phyloP scores from a whole-genome alignment of 768 basidiomycete genomes.

The Lactarius hengduanensis region DNA sequence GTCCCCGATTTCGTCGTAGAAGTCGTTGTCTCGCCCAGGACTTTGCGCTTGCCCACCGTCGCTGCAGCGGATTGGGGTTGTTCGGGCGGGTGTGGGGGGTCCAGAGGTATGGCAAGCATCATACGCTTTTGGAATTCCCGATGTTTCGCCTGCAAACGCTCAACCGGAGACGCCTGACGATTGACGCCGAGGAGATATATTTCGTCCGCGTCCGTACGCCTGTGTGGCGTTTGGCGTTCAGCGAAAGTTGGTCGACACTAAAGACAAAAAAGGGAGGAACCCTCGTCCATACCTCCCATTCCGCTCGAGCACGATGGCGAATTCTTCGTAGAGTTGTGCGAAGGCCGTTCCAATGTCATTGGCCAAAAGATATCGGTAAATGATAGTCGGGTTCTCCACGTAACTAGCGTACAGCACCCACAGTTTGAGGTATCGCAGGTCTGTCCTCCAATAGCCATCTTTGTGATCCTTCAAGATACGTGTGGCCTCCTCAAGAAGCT shows the following conservation, averaged over 20 bases:
- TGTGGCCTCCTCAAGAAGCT: conserved; percentile 90
- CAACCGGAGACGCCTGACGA: conserved; percentile 75
- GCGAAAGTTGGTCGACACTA: neutral
- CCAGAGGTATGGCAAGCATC: conserved; percentile 51
- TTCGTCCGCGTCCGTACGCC: conserved; percentile 86
- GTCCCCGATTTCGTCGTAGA: conserved; percentile 31
- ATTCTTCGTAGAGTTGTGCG: conserved; percentile 89
- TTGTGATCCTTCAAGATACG: conserved; percentile 76
- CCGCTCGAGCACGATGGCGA: conserved; percentile 79
- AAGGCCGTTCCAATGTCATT: conserved; percentile 87
- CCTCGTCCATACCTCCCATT: conserved; percentile 62
- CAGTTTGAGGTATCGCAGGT: conserved; percentile 85
- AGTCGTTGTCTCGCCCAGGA: conserved; percentile 45
- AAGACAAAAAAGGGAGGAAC: conserved; percentile 29
- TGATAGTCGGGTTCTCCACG: conserved; percentile 84
- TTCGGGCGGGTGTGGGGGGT: conserved; percentile 34
- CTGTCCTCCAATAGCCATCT: conserved; percentile 69
- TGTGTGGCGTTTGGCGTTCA: conserved; percentile 35
- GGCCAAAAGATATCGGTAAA: conserved; percentile 86
- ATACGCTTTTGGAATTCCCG: conserved; percentile 90
- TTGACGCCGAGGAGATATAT: conserved; percentile 87
- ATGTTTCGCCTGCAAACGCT: conserved; percentile 74
- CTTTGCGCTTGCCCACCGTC: conserved; percentile 40
- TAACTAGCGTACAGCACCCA: conserved; percentile 94
- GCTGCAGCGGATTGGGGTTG: conserved; percentile 37